phyloP scores from a whole-genome alignment of 2,329 filamentous ascomycete genomes.

The Fusarium sp. region DNA sequence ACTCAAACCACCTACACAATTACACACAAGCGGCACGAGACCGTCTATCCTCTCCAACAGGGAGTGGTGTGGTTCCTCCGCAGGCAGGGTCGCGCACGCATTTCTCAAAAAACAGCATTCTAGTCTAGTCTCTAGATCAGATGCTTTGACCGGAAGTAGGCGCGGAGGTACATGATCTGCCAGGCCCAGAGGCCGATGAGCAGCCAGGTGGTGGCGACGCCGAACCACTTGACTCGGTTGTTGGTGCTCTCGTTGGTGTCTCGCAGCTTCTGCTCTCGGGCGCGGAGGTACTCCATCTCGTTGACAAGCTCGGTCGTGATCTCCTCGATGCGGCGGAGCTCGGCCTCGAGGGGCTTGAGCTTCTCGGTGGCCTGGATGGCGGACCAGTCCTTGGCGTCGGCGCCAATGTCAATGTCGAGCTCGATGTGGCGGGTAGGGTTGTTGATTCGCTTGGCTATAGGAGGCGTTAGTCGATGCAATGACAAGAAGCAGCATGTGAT shows the following conservation, averaged over 20 bases:
- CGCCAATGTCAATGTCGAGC: slow-evolving; percentile 95
- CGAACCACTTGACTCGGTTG: slow-evolving; percentile 98
- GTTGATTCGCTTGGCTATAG: slow-evolving; percentile 43
- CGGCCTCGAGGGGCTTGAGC: slow-evolving; percentile 95
- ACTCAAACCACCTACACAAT: slow-evolving; percentile 32
- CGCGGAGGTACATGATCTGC: slow-evolving; percentile 97
- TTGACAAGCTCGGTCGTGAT: slow-evolving; percentile 86
- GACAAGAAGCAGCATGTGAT: slow-evolving; percentile 15
- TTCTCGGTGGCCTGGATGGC: slow-evolving; percentile 97
- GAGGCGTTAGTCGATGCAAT: slow-evolving; percentile 21
- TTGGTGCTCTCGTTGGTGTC: slow-evolving; percentile 99
- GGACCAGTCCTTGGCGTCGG: slow-evolving; percentile 98
- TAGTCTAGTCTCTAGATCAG: slow-evolving; percentile 47
- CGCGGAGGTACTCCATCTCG: slow-evolving; percentile 96
- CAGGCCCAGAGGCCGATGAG: slow-evolving; percentile 89
- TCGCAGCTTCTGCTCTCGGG: slow-evolving; percentile 91
- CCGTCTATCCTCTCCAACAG: slow-evolving; percentile 14
- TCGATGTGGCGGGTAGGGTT: slow-evolving; percentile 78
- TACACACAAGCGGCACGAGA: slow-evolving; percentile 16
- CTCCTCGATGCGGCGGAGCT: slow-evolving; percentile 93
- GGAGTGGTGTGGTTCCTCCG: slow-evolving; percentile 6
- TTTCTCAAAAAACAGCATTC: slow-evolving; percentile 22
- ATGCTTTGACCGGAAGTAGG: slow-evolving; percentile 83
- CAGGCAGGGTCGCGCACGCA: slow-evolving; percentile 26
- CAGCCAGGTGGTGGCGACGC: slow-evolving; percentile 91